A percentile compares a stretch with the other conserved stretches of the same genome.
phyloP scores from a whole-genome alignment of 148 eudicot genomes.

The Camellia lanceoleosa region DNA sequence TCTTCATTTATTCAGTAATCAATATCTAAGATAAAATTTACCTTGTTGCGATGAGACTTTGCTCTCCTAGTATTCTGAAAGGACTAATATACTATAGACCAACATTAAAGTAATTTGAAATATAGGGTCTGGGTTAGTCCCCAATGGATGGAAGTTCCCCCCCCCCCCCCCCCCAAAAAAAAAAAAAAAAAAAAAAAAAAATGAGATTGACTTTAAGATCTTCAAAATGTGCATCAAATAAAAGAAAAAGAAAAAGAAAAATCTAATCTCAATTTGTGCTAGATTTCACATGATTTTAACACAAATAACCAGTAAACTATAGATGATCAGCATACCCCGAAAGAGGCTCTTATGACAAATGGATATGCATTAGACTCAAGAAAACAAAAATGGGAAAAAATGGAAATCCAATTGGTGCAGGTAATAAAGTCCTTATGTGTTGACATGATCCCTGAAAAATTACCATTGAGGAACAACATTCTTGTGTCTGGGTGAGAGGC shows the following conservation, averaged over 20 bases:
- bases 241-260: no score
- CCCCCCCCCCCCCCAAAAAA: no score
- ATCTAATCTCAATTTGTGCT: no score
- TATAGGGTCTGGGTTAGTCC: no score
- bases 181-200: no score
- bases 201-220: no score
- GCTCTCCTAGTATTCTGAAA: background rate
- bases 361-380: background rate
- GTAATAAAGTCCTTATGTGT: background rate
- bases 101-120: no score
- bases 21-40: background rate
- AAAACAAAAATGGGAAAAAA: background rate
- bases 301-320: no score
- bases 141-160: no score
- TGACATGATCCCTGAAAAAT: conserved; percentile 15
- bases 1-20: background rate
- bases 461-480: conserved; percentile 81
- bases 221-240: no score
- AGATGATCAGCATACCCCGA: background rate
- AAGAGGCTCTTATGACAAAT: background rate
- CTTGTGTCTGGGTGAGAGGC: conserved; percentile 94
- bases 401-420: background rate
- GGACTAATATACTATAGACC: background rate
- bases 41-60: background rate
- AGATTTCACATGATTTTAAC: no score